Percentiles rank a stretch among this genome's conserved stretches.
phyloP scores from a whole-genome alignment of 1,139 yeast genomes.

The Yamadazyma spencermartinsiae region DNA sequence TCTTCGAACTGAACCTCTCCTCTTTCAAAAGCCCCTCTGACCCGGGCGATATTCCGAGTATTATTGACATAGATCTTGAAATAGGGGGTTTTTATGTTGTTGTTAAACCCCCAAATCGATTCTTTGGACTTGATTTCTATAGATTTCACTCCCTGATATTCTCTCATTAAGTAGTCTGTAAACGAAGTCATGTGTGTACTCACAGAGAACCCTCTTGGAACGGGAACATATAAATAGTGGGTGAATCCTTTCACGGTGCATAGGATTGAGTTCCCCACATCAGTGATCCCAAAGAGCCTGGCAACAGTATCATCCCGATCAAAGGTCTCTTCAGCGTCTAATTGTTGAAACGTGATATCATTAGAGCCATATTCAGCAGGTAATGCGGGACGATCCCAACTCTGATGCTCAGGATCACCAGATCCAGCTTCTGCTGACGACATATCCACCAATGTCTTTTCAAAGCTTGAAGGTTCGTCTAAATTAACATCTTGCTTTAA shows the following conservation, averaged over 20 bases:
- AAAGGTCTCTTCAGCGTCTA: slow-evolving; percentile 87
- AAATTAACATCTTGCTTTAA: slow-evolving; percentile 21
- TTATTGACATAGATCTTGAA: slow-evolving; percentile 70
- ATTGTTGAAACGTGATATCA: slow-evolving; percentile 81
- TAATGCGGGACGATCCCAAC: slow-evolving; percentile 62
- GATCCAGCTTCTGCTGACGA: slow-evolving; percentile 19
- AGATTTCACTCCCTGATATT: slow-evolving; percentile 57
- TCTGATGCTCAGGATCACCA: slow-evolving; percentile 45
- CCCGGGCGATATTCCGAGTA: slow-evolving; percentile 61
- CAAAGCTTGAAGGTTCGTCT: slow-evolving; percentile 60
- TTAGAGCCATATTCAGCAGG: slow-evolving; percentile 51
- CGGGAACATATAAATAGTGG: slow-evolving; percentile 91
- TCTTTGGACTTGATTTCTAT: slow-evolving; percentile 72
- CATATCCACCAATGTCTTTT: slow-evolving; percentile 63
- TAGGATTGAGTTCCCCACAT: slow-evolving; percentile 80
- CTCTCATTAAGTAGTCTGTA: slow-evolving; percentile 46
- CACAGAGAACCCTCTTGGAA: slow-evolving; percentile 73
- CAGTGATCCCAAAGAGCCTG: slow-evolving; percentile 90
- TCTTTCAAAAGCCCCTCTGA: slow-evolving; percentile 79
- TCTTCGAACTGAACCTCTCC: slow-evolving; percentile 73
- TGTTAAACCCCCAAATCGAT: slow-evolving; percentile 92
- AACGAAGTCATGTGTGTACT: slow-evolving; percentile 53
- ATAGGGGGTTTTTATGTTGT: slow-evolving; percentile 76
- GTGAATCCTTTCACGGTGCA: slow-evolving; percentile 87
- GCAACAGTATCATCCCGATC: slow-evolving; percentile 62